Percentiles rank a stretch among this genome's conserved stretches.
Conservation (phyloP, 75 land plant genomes). For the Sequoiadendron giganteum region DNA sequence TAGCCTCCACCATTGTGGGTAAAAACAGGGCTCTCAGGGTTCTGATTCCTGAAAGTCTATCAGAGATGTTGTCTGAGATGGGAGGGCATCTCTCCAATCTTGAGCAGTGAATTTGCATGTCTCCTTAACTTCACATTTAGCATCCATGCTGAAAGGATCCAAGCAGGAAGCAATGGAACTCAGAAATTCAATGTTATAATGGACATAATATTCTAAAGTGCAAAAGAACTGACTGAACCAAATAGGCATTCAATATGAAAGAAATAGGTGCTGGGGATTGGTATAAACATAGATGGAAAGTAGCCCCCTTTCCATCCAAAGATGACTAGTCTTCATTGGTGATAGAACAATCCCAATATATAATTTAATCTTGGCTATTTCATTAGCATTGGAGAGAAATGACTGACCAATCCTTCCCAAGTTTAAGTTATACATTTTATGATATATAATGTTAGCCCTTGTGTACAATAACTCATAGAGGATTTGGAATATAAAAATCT, state of each 20-base stretch:
- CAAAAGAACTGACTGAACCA: not conserved
- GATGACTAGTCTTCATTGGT: not conserved
- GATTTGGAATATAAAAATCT: too few species aligned
- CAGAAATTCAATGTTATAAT: not conserved
- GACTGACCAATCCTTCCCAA: too few species aligned
- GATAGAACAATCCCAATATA: not conserved
- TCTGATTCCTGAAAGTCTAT: not conserved
- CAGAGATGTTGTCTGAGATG: not conserved
- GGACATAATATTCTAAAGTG: not conserved
- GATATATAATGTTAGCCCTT: too few species aligned
- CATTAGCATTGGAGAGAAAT: too few species aligned
- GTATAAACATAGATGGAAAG: not conserved
- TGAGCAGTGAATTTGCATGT: not conserved
- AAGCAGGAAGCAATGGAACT: not conserved
- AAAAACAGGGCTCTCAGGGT: not conserved
- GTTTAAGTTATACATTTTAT: too few species aligned
- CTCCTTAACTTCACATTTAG: not conserved
- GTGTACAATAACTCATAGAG: too few species aligned
- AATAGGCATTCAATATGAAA: not conserved
- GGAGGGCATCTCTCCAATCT: not conserved
- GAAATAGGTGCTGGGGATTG: too few species aligned
- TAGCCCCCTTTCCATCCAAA: not conserved
- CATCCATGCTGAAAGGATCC: not conserved
- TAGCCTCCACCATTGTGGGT: not conserved
- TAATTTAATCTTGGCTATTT: not conserved